Base-by-base conservation (phyloP, 352 stramenopile species). In the Paralagenidium karlingii region DNA sequence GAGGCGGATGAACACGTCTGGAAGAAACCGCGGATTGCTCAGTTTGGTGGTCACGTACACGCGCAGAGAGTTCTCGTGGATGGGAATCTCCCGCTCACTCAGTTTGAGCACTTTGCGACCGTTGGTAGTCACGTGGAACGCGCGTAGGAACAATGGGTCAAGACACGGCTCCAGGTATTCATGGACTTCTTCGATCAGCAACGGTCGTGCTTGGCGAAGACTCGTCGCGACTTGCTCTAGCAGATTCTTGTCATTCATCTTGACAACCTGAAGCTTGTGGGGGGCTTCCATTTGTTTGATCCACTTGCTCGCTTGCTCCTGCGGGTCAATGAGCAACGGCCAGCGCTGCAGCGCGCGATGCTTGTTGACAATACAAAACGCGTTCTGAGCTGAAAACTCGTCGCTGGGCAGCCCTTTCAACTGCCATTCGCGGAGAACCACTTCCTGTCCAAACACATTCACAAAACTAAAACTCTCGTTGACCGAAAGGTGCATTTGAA, bases 311-410 rank as follows among this genome's bases (percentile, higher is more conserved):
- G 83, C 88, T 60, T 97, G 88, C 12, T 91, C 79, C 51, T 97
- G 88, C 2, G 89, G 88, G 45, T 97, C 89, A 45, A 97, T 96
- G 55, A 97, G 77, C 12, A 97, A 60, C 13, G 88, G 68, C 86
- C 86, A 97, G 9, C 84, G 70, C n/a, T 81, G 77, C 16, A 57
- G 83, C n/a, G 58, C 55, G 24, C 81, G 69, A n/a, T n/a, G n/a
- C n/a, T n/a, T n/a, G n/a, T n/a, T n/a, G 37, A 86, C 74, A 22
- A 95, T 60, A 43, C 87, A 95, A 31, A 97, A 65, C 1, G 63
- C 89, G 41, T 96, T 97, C 34, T 96, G 83, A 1, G 79, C 79
- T 1, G 73, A 94, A 16, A 95, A 84, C 0, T 21, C 58, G 50
- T 97, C 88, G 25, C 74, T 95, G 9, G 88, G 89, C 3, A 97